Evolutionary conservation across 2,329 filamentous ascomycete genomes (phyloP).

Genomic region (Scedosporium aurantiacum): DNA sequence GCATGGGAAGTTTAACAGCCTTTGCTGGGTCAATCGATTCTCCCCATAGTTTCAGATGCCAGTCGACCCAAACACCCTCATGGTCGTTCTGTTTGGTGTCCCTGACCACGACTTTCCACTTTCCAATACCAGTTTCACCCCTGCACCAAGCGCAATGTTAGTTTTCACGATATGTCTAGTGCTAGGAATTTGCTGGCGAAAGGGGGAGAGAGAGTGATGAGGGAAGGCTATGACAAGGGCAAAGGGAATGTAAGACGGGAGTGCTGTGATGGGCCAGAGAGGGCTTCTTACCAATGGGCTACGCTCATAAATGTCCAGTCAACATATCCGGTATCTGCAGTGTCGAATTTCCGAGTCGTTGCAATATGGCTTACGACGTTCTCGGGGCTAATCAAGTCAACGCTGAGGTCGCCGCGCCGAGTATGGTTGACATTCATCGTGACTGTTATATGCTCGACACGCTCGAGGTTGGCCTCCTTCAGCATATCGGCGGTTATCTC

Average conservation of each 20-base stretch:
- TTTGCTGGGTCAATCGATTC: constrained; percentile 68
- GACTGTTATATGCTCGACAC: constrained; percentile 87
- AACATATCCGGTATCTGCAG: constrained; percentile 57
- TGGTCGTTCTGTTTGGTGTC: constrained; percentile 70
- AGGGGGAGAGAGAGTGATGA: not conserved
- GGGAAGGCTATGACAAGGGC: not conserved
- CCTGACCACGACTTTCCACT: constrained; percentile 83
- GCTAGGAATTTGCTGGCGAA: not conserved
- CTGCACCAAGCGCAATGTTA: constrained; percentile 31
- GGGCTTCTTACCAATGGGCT: constrained; percentile 66
- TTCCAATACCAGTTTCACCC: constrained; percentile 80
- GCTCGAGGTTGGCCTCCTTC: constrained; percentile 68
- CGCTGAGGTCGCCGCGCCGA: constrained; percentile 80
- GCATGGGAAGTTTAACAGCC: constrained; percentile 67
- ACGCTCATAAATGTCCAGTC: constrained; percentile 99
- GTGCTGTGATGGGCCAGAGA: no score
- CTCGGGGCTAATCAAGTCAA: constrained; percentile 76
- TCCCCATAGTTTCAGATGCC: constrained; percentile 90
- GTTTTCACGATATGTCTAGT: constrained; percentile 7
- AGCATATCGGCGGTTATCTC: constrained; percentile 75
- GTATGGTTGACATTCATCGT: constrained; percentile 94
- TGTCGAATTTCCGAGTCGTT: constrained; percentile 60
- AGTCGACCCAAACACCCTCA: constrained; percentile 74
- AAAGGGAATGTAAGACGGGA: no score
- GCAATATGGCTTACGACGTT: constrained; percentile 78